Base-by-base conservation (phyloP, 768 basidiomycete species). In the Punctularia strigosozonata region DNA sequence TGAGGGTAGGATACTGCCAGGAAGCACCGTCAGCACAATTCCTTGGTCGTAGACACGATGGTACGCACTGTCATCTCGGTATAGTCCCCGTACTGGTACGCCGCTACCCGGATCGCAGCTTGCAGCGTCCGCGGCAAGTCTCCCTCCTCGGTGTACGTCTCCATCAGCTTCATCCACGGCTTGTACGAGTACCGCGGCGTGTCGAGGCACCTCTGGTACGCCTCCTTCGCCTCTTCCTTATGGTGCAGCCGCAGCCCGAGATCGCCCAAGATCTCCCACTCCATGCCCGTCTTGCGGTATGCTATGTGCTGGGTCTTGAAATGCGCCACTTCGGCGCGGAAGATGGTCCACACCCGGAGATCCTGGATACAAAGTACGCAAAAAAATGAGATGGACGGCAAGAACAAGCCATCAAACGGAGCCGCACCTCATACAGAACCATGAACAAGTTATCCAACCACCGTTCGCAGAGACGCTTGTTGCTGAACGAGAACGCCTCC, bases 381-480 rank as follows among this genome's bases (percentile, higher is more conserved):
- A 28, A 25, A 15, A 19, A 4, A n/a, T n/a, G n/a, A n/a, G n/a
- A n/a, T n/a, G n/a, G n/a, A n/a, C n/a, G n/a, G 3, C 15, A 24
- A 8, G 12, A 21, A 15, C 17, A 28, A 25, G 13, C n/a, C 6
- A 6, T 5, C 6, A 37, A 37, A 24, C 1, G 25, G 25, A n/a
- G 13, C 57, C 70, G 25, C 36, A 86, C 91, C 75, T 98, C 92
- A 54, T 97, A 97, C 4, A 99, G 64, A 3, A 97, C 91, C 90
- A 95, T 97, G 65, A 94, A 99, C 43, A 98, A 57, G 48, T 98
- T 98, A 54, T 97, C 92, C 34, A 99, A 67, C 95, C 95, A 98
- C 36, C 94, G 70, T 55, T 98, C 95, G 53, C 95, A 99, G 25
- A 99, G 63, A 34, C 95, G 71, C 67, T 98, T 99, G 61, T 89